These are phyloP conservation scores for Penicillium desertorum DNA, from an alignment of 495 filamentous ascomycete species.

Conservation along the genomic window DNA sequence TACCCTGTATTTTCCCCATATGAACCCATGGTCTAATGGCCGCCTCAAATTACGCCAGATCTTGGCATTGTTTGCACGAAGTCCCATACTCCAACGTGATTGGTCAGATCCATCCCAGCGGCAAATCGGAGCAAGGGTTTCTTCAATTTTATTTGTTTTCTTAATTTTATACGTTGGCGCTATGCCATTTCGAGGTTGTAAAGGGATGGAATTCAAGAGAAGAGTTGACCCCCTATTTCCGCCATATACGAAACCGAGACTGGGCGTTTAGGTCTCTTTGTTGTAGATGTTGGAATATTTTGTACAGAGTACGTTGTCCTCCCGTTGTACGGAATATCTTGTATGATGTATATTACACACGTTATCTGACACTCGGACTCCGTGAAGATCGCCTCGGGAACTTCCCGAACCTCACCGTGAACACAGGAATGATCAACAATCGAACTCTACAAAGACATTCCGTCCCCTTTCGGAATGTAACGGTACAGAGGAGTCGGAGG, in stretches of 20 bases:
- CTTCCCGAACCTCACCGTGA: neutral
- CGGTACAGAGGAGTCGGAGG: too few species aligned
- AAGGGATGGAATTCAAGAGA: constrained; percentile 8
- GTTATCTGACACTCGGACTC: neutral
- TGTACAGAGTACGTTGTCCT: too few species aligned
- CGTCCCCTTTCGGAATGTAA: neutral
- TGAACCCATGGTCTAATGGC: constrained; percentile 4
- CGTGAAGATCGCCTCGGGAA: neutral
- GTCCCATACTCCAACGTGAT: neutral
- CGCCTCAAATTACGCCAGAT: constrained; percentile 9
- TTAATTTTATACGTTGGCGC: neutral
- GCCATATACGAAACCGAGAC: neutral
- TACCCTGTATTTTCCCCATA: neutral
- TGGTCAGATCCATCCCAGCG: neutral
- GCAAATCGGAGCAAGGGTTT: neutral
- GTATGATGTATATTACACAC: neutral
- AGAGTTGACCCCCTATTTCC: neutral
- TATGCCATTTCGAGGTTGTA: neutral
- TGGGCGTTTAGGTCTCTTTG: too few species aligned
- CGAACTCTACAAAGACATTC: neutral
- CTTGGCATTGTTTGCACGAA: constrained; percentile 2
- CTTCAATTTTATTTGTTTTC: neutral
- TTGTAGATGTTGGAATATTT: too few species aligned
- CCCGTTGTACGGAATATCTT: neutral
- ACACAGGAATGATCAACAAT: neutral